Conservation (phyloP, 305 asterid species). For the Caryopteris hybrid region DNA sequence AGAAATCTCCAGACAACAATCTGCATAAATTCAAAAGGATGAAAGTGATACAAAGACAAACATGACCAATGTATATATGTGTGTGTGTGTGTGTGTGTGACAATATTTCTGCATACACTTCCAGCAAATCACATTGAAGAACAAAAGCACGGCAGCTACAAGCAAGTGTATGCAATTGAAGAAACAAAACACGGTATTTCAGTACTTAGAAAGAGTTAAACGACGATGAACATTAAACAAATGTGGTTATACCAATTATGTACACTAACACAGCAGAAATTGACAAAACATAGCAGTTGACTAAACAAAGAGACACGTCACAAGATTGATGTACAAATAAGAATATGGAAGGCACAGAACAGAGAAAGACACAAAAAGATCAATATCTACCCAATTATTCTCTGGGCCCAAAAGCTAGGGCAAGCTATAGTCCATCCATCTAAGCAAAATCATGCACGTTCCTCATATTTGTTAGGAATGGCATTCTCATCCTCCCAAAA, state of each 20-base stretch:
- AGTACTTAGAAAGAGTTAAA: background rate
- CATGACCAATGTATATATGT: no score
- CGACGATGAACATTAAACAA: background rate
- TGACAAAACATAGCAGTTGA: background rate
- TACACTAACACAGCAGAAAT: background rate
- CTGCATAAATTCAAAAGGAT: constrained; percentile 44
- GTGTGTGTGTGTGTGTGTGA: no score
- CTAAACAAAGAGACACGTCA: background rate
- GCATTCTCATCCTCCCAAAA: no score
- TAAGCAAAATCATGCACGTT: background rate
- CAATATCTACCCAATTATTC: background rate
- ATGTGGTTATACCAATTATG: background rate
- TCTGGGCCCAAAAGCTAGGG: no score
- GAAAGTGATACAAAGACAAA: no score
- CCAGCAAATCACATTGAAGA: background rate
- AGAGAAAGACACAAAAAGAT: background rate
- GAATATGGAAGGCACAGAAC: background rate
- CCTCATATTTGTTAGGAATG: no score
- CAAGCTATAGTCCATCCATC: constrained; percentile 3
- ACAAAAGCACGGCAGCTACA: background rate
- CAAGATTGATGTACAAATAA: background rate
- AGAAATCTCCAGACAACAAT: constrained; percentile 94
- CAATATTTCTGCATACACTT: background rate
- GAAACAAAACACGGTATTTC: background rate
- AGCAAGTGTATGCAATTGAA: background rate